phyloP scores from a whole-genome alignment of 192 early-diverging fungal genomes.

The Umbelopsis vinacea region DNA sequence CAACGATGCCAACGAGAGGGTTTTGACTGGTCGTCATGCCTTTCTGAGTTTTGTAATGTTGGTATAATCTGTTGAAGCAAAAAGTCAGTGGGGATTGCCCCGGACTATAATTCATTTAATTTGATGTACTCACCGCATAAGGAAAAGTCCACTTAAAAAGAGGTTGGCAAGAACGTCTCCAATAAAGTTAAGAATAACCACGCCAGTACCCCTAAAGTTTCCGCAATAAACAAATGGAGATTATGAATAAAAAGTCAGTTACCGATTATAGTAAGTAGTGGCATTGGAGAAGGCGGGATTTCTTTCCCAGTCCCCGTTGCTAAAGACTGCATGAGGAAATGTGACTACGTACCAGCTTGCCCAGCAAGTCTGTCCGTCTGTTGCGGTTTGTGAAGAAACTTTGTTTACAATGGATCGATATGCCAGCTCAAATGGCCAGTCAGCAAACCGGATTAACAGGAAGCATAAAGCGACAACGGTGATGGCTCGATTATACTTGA shows the following conservation, averaged over 20 bases:
- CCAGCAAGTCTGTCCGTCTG: slow-evolving; percentile 27
- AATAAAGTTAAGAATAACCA: slow-evolving; percentile 40
- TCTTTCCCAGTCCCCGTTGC: too few relatives aligned
- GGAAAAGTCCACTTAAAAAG: slow-evolving; percentile 43
- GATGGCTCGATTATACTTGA: slow-evolving; percentile 29
- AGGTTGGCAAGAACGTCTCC: slow-evolving; percentile 35
- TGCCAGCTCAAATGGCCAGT: slow-evolving; percentile 44
- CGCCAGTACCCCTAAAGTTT: slow-evolving; percentile 30
- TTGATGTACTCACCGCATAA: slow-evolving; percentile 24
- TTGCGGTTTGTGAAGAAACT: neutral
- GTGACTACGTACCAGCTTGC: slow-evolving; percentile 29
- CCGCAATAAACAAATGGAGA: neutral
- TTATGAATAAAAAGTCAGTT: neutral
- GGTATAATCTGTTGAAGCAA: slow-evolving; percentile 23
- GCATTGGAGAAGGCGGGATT: neutral
- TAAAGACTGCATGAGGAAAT: neutral
- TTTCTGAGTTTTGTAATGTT: slow-evolving; percentile 25
- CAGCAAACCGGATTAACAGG: slow-evolving; percentile 37
- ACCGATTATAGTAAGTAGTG: neutral
- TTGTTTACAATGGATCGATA: slow-evolving; percentile 15
- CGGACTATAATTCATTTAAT: neutral
- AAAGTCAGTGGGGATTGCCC: neutral
- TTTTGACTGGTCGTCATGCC: slow-evolving; percentile 27
- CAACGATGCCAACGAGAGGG: slow-evolving; percentile 33
- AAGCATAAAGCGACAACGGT: slow-evolving; percentile 30